Conservation (phyloP, 345 rosid species). For the Corchorus olitorius region DNA sequence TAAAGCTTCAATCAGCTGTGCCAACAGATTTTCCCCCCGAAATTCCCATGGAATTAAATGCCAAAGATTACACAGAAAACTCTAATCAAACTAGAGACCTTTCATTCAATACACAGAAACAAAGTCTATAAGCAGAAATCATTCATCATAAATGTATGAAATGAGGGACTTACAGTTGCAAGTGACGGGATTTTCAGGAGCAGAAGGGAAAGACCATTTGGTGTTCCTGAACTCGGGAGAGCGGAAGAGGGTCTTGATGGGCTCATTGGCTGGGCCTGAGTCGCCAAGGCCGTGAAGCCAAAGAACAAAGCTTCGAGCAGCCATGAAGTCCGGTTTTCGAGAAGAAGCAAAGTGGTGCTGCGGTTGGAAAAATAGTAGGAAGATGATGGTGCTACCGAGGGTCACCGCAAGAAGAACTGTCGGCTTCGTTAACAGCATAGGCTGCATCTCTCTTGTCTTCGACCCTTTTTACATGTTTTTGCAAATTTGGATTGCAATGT, state of each 20-base stretch:
- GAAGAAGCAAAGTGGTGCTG: slow-evolving; percentile 32
- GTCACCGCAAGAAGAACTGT: slow-evolving; percentile 20
- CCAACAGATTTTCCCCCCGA: neutral
- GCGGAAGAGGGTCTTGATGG: slow-evolving; percentile 66
- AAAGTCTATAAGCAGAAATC: neutral
- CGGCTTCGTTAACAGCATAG: slow-evolving; percentile 13
- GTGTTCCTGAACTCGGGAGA: slow-evolving; percentile 57
- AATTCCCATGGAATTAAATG: neutral
- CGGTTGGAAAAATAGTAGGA: slow-evolving; percentile 36
- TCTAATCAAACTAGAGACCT: neutral
- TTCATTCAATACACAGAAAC: neutral
- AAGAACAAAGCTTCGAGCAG: slow-evolving; percentile 66
- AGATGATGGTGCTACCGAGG: slow-evolving; percentile 34
- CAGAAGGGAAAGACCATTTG: slow-evolving; percentile 87
- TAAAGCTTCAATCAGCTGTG: neutral
- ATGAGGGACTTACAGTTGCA: slow-evolving; percentile 57
- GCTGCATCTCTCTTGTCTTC: slow-evolving; percentile 4
- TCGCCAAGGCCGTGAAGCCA: slow-evolving; percentile 94
- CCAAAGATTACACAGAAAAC: neutral
- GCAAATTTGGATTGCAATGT: too few relatives aligned
- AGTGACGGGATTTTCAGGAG: slow-evolving; percentile 67
- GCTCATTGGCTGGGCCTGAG: slow-evolving; percentile 90
- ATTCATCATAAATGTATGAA: neutral
- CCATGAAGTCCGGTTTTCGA: slow-evolving; percentile 35
- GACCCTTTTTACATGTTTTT: neutral